Conservation (phyloP, 228 moss, liverwort and hornwort species). For the Sphagnum fallax region DNA sequence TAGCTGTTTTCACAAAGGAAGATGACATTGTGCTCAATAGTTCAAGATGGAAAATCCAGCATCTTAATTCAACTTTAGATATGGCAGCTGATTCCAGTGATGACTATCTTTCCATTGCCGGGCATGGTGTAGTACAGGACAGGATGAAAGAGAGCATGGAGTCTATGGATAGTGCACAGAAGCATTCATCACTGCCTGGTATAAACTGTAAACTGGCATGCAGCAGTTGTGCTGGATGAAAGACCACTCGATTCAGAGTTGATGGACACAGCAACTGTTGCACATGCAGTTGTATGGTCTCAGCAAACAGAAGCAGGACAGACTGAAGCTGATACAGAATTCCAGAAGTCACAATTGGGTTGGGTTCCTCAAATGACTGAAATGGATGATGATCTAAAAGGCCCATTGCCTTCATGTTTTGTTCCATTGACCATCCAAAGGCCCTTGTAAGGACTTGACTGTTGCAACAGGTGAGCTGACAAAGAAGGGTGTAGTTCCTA, state of each 20-base stretch:
- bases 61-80: constrained; percentile 85
- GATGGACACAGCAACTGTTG: constrained; percentile 67
- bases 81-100: constrained; percentile 91
- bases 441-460: constrained; percentile 75
- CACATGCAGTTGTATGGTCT: constrained; percentile 66
- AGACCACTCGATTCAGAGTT: constrained; percentile 50
- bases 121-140: constrained; percentile 81
- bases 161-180: constrained; percentile 22
- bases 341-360: constrained; percentile 55
- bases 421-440: constrained; percentile 88
- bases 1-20: constrained; percentile 78
- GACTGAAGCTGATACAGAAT: constrained; percentile 36
- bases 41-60: constrained; percentile 65
- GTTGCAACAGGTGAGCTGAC: constrained; percentile 16
- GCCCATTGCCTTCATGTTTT: constrained; percentile 44
- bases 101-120: constrained; percentile 75
- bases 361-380: constrained; percentile 75
- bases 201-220: constrained; percentile 88
- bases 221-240: constrained; percentile 91
- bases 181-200: constrained; percentile 63
- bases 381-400: constrained; percentile 89
- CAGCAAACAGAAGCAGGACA: constrained; percentile 38
- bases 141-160: constrained; percentile 72
- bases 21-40: constrained; percentile 83
- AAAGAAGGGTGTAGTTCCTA: constrained; percentile 7